Percentiles rank a stretch among this genome's conserved stretches.
These are phyloP conservation scores for Beta macrorhiza DNA, from an alignment of 179 eudicot genomes.

Conservation along the genomic window DNA sequence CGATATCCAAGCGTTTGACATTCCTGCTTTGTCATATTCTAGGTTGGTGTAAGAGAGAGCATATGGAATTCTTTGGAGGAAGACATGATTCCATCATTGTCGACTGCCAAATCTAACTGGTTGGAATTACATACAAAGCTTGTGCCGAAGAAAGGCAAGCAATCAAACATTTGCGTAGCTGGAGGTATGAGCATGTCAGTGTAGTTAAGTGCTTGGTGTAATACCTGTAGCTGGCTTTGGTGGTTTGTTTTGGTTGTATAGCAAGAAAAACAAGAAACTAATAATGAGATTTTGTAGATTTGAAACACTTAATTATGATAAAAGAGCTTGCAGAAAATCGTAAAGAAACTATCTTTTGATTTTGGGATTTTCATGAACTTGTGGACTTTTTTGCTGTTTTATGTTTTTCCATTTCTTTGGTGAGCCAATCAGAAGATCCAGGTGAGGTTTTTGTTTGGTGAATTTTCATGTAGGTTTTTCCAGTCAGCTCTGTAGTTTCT, in stretches of 20 bases:
- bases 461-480: not conserved
- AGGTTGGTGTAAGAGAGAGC: constrained; percentile 72
- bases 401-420: not conserved
- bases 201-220: constrained; percentile 16
- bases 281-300: not conserved
- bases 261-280: not conserved
- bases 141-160: constrained; percentile 53
- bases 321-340: too few species aligned
- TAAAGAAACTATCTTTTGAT: too few species aligned
- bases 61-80: constrained; percentile 85
- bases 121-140: constrained; percentile 74
- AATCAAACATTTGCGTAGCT: constrained; percentile 76
- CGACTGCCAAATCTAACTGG: constrained; percentile 73
- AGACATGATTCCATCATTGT: constrained; percentile 67
- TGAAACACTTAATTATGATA: not conserved
- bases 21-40: constrained; percentile 21
- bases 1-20: not conserved
- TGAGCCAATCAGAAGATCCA: not conserved
- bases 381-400: not conserved
- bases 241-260: constrained; percentile 11
- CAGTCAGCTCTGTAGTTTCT: not conserved
- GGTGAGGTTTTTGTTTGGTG: not conserved
- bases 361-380: too few species aligned
- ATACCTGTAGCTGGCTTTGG: constrained; percentile 11
- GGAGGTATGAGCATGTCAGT: constrained; percentile 67